These are phyloP conservation scores for Fusarium secorum DNA, from an alignment of 2,329 filamentous ascomycete genomes.

Conservation along the genomic window DNA sequence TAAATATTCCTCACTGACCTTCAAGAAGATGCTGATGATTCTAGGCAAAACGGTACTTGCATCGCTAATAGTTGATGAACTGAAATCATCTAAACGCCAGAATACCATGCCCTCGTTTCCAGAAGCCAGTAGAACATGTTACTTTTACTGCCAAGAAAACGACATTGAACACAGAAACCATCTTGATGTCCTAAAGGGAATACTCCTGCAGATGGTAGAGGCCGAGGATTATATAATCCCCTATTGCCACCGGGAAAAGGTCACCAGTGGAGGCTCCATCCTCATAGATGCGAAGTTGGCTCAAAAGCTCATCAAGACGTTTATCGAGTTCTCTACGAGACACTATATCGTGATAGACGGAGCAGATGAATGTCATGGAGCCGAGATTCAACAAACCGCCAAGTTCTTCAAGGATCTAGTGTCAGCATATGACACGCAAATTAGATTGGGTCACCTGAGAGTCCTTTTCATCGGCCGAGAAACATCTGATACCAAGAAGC, in stretches of 20 bases:
- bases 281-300: not conserved
- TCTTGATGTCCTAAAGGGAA: not conserved
- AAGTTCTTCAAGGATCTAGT: not conserved
- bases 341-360: slow-evolving; percentile 11
- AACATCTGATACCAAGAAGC: not conserved
- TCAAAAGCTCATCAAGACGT: not conserved
- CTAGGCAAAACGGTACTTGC: not conserved
- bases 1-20: fast-evolving
- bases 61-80: not conserved
- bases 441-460: not conserved
- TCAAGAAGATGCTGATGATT: fast-evolving
- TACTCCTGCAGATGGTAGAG: slow-evolving; percentile 1
- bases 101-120: fast-evolving
- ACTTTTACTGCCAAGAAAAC: slow-evolving; percentile 8
- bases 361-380: not conserved
- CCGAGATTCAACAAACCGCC: not conserved
- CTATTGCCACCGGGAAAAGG: not conserved
- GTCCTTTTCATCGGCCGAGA: slow-evolving; percentile 5
- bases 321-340: not conserved
- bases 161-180: not conserved
- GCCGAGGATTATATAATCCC: not conserved
- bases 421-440: not conserved
- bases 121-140: not conserved
- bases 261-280: not conserved
- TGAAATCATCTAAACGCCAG: not conserved